Evolutionary conservation across 495 filamentous ascomycete genomes (phyloP).

Genomic region (Bryoglossum gracile): DNA sequence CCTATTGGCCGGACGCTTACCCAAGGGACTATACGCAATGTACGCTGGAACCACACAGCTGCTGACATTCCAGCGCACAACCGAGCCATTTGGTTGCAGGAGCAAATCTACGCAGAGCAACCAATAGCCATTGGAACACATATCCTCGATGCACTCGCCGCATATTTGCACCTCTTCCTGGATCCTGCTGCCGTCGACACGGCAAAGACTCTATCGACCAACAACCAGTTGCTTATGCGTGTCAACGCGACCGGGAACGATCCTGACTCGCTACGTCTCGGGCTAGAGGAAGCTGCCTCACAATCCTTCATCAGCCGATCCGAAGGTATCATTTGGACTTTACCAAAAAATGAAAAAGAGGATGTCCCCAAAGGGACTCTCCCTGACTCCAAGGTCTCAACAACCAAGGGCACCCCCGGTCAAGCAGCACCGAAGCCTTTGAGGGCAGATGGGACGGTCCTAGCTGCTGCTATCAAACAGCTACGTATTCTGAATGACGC

Average conservation of each 20-base stretch:
- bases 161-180: not conserved
- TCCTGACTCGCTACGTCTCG: not conserved
- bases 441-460: not conserved
- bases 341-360: not conserved
- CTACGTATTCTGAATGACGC: no score
- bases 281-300: not conserved
- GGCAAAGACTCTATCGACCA: not conserved
- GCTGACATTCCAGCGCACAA: not conserved
- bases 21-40: not conserved
- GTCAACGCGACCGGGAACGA: not conserved
- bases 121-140: not conserved
- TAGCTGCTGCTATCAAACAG: no score
- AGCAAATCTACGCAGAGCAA: not conserved
- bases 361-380: not conserved
- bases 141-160: not conserved
- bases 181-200: not conserved
- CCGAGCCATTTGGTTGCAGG: not conserved
- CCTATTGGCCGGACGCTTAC: not conserved
- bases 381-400: no score
- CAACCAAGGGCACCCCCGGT: no score
- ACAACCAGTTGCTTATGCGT: not conserved
- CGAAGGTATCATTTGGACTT: not conserved
- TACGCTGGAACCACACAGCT: not conserved
- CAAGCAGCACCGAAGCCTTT: not conserved
- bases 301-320: not conserved